Evolutionary conservation across 495 filamentous ascomycete genomes (phyloP), one percentile per base, ranked within the genome.

Genomic region (Xylaria palmicola): DNA sequence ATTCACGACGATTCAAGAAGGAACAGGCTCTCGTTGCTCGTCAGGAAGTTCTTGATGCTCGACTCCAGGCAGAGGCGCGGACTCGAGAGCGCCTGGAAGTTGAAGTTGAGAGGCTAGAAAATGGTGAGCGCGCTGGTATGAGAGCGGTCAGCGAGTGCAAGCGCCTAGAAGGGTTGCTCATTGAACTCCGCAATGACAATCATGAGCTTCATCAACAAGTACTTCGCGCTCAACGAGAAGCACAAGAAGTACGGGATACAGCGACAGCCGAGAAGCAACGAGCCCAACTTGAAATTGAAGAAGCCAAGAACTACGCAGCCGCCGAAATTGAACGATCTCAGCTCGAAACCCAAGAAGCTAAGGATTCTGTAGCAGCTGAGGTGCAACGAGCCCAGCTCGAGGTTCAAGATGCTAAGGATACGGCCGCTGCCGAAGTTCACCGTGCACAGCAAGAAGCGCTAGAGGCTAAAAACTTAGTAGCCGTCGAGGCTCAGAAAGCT

Each of bases 281-380:
- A 17, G 88, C 85, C 70, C 87, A 94, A 73, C 83, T 90, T 52
- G 92, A 97, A 67, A 88, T 90, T 62, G 83, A 90, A 56, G 88
- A 93, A 65, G 88, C 91, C 47, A 86, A 87, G 51, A 90, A 93
- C 65, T 81, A 87, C 17, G 76, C 94, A 81, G 88, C 95, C 65
- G 79, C 83, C 3, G 90, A 98, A 64, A 72, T 96, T 39, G 88
- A 94, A 34, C 80, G 83, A 53, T 87, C 85, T 70, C 87, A 94
- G 74, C 83, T 90, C 45, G 92, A 97, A 68, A 87, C 89, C 64
- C 83, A 90, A 58, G 88, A 94, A 65, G 88, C 92, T 43, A 86
- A 87, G 52, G 90, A 93, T 63, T 81, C 88, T 22, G 77, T 93
- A 81, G 87, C 94, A 64, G 79, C 83, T 2, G 91, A 98, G 63